phyloP scores from a whole-genome alignment of 2,329 filamentous ascomycete species.

The Gliomastix tumulicola region DNA sequence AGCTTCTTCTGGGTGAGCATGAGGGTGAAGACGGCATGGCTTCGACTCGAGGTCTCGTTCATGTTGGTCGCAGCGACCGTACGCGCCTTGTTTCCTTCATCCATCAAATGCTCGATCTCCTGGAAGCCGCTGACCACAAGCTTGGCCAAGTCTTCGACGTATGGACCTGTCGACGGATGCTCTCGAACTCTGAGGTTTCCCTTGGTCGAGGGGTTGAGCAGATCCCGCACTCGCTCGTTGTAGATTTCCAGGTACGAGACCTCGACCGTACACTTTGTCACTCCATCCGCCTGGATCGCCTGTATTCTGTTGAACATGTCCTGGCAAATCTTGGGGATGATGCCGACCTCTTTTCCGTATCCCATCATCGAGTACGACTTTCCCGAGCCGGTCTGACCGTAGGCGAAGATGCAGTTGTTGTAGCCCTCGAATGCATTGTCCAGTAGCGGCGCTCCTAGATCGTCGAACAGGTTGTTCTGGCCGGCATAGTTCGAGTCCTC shows the following conservation, averaged over 20 bases:
- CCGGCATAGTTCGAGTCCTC: conserved; percentile 76
- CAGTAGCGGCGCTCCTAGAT: conserved; percentile 81
- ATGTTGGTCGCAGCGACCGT: conserved; percentile 98
- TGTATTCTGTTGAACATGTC: conserved; percentile 92
- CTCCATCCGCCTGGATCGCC: conserved; percentile 62
- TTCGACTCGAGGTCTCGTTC: conserved; percentile 98
- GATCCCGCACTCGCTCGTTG: conserved; percentile 92
- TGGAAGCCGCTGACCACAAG: conserved; percentile 86
- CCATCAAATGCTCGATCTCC: conserved; percentile 97
- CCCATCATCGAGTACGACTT: conserved; percentile 99
- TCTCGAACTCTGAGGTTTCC: conserved; percentile 96
- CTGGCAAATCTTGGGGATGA: conserved; percentile 94
- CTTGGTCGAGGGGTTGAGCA: conserved; percentile 92
- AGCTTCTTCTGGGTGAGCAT: conserved; percentile 91
- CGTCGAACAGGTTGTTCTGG: conserved; percentile 81
- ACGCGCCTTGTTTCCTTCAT: conserved; percentile 97
- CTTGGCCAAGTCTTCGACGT: conserved; percentile 96
- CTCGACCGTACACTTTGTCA: conserved; percentile 84
- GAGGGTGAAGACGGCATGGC: conserved; percentile 94
- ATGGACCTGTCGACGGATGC: conserved; percentile 94
- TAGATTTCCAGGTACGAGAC: conserved; percentile 99
- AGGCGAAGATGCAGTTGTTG: conserved; percentile 99
- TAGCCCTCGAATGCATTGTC: conserved; percentile 98
- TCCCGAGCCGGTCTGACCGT: conserved; percentile 95
- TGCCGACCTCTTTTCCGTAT: conserved; percentile 90